Conservation (phyloP, 768 basidiomycete species). For the Filobasidium floriforme region DNA sequence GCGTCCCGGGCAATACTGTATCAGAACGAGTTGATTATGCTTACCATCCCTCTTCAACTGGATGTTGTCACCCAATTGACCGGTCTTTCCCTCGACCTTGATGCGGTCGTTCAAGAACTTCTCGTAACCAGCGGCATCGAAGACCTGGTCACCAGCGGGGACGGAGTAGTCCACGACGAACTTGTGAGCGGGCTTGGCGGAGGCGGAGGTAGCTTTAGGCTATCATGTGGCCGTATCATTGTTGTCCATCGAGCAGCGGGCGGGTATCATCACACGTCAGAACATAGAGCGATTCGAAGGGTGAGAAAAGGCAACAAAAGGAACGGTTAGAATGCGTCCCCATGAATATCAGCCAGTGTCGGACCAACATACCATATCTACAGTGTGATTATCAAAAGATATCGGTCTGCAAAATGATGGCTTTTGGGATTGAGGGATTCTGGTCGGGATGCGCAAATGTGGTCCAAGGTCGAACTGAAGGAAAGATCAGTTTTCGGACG, state of each 20-base stretch:
- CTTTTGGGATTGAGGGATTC: background rate
- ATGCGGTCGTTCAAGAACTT: conserved; percentile 55
- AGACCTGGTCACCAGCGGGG: conserved; percentile 43
- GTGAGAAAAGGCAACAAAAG: conserved; percentile 1
- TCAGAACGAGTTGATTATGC: conserved; percentile 30
- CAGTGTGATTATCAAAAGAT: conserved; percentile 31
- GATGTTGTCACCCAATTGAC: conserved; percentile 58
- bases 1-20: background rate
- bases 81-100: conserved; percentile 47
- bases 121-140: conserved; percentile 60
- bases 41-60: conserved; percentile 79
- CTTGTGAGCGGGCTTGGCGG: conserved; percentile 44
- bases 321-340: background rate
- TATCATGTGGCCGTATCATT: conserved; percentile 11
- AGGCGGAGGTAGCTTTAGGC: conserved; percentile 32
- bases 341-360: background rate
- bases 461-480: background rate
- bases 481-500: background rate
- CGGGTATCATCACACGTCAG: background rate
- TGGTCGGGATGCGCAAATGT: background rate
- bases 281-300: background rate
- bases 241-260: background rate
- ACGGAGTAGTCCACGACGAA: conserved; percentile 46
- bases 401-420: conserved; percentile 39
- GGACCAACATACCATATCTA: conserved; percentile 36